Percentiles rank a stretch among this genome's conserved stretches.
phyloP scores from a whole-genome alignment of 116 monocot genomes.

The Papilionanthe hybrid region DNA sequence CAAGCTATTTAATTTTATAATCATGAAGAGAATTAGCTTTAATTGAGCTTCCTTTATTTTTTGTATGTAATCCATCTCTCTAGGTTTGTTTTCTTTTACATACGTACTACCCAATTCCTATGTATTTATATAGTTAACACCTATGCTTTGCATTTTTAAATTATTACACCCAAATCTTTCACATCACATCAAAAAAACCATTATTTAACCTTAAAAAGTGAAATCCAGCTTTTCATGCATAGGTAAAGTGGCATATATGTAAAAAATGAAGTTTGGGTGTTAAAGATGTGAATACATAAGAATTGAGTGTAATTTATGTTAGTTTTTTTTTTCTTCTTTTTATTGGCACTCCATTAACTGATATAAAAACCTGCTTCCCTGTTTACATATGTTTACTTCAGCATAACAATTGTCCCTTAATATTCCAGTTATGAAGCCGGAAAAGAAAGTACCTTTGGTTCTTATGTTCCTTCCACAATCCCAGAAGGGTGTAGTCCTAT shows the following conservation, averaged over 20 bases:
- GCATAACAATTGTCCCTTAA: neutral
- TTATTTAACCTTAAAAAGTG: too few species aligned
- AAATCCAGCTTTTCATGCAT: too few species aligned
- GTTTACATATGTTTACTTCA: neutral
- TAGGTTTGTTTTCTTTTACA: neutral
- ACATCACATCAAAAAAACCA: too few species aligned
- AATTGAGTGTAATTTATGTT: neutral
- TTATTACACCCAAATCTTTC: too few species aligned
- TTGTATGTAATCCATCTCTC: neutral
- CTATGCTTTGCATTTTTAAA: too few species aligned
- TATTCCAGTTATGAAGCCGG: slow-evolving; percentile 46
- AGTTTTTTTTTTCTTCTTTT: neutral
- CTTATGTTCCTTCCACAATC: slow-evolving; percentile 26
- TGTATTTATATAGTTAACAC: too few species aligned
- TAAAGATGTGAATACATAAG: too few species aligned
- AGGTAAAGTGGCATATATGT: too few species aligned
- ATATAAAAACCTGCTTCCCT: neutral
- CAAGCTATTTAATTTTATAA: neutral
- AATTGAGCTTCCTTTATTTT: neutral
- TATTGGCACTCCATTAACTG: neutral
- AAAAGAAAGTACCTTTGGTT: slow-evolving; percentile 22
- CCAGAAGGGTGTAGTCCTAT: slow-evolving; percentile 49
- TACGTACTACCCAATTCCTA: too few species aligned
- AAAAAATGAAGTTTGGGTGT: too few species aligned
- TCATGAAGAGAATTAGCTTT: neutral